These are phyloP conservation scores for Pseudopithomyces maydicus DNA, from an alignment of 2,329 filamentous ascomycete species.

Conservation along the genomic window DNA sequence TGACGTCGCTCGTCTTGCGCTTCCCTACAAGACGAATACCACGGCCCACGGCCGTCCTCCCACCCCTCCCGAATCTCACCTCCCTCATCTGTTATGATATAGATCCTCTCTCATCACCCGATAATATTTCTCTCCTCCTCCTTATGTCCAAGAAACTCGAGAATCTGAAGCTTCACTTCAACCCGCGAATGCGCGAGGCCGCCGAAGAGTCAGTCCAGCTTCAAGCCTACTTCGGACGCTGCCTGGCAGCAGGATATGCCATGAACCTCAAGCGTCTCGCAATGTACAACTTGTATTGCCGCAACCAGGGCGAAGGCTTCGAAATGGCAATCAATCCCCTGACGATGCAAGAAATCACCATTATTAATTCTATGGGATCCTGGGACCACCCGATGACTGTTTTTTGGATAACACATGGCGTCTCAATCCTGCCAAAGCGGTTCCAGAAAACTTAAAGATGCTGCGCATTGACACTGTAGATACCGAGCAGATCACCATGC, in stretches of 20 bases:
- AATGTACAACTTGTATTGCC: conserved; percentile 63
- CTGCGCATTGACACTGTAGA: conserved; percentile 57
- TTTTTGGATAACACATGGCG: conserved; percentile 65
- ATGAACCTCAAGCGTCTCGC: conserved; percentile 57
- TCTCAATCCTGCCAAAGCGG: conserved; percentile 21
- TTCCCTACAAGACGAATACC: conserved; percentile 63
- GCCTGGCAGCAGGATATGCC: conserved; percentile 52
- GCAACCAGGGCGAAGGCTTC: conserved; percentile 54
- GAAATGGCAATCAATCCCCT: conserved; percentile 50
- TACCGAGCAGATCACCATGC: conserved; percentile 50
- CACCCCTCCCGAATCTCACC: conserved; percentile 60
- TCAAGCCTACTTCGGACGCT: conserved; percentile 61
- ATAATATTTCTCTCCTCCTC: conserved; percentile 64
- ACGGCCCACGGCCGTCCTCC: conserved; percentile 61
- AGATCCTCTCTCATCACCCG: conserved; percentile 67
- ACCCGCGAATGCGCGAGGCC: conserved; percentile 63
- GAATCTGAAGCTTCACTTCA: conserved; percentile 64
- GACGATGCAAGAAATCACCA: conserved; percentile 54
- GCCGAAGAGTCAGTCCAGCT: conserved; percentile 63
- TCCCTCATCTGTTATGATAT: conserved; percentile 62
- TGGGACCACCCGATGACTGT: conserved; percentile 52
- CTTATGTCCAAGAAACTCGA: conserved; percentile 59
- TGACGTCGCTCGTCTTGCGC: conserved; percentile 60
- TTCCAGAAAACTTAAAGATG: conserved; percentile 51
- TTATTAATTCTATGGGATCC: conserved; percentile 59